phyloP scores from a whole-genome alignment of 768 basidiomycete genomes.

The Auricularia sp. region DNA sequence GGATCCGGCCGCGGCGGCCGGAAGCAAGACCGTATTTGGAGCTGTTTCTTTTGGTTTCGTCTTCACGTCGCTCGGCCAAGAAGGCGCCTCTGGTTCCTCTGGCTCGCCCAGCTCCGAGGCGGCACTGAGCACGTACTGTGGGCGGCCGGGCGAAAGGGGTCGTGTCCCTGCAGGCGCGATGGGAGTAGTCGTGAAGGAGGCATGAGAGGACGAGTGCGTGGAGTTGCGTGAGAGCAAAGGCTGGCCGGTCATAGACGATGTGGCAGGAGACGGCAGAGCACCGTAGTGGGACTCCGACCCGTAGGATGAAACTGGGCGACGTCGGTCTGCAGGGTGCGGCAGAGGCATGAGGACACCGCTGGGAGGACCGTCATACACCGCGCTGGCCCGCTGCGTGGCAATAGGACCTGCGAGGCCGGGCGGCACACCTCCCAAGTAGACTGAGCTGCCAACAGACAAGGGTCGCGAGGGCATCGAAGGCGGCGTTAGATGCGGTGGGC shows the following conservation, averaged over 20 bases:
- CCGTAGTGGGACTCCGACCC: neutral
- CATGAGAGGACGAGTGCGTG: neutral
- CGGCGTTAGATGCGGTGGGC: neutral
- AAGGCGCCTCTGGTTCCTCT: neutral
- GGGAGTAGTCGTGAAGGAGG: neutral
- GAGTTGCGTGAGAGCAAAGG: neutral
- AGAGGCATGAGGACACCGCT: neutral
- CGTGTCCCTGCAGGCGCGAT: neutral
- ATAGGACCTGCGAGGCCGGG: no score
- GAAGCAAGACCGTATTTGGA: no score
- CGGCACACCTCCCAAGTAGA: no score
- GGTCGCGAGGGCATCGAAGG: neutral
- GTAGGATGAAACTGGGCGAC: neutral
- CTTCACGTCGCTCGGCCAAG: neutral
- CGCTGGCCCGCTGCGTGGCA: no score
- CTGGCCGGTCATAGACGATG: neutral
- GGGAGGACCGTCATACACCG: no score
- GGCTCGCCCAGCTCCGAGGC: neutral
- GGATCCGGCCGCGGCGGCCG: neutral
- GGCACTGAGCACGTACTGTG: neutral
- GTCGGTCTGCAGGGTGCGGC: neutral
- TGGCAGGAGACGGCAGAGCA: neutral
- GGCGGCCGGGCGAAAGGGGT: neutral
- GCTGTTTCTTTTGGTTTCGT: neutral
- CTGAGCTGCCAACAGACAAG: neutral